A percentile compares a stretch with the other conserved stretches of the same genome.
These are phyloP conservation scores for Aquilaria yunnanensis DNA, from an alignment of 345 rosid species.

Conservation along the genomic window DNA sequence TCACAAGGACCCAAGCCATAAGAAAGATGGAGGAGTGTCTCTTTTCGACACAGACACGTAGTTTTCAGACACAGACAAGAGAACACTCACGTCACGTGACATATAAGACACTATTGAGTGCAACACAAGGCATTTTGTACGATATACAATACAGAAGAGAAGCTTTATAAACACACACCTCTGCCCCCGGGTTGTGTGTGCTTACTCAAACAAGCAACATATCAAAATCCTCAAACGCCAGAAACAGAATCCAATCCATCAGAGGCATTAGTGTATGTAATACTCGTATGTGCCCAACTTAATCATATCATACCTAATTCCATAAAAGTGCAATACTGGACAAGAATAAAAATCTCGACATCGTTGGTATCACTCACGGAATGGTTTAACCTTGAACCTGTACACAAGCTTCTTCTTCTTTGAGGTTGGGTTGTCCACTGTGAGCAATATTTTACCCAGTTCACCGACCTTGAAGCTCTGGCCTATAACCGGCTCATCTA, in stretches of 20 bases:
- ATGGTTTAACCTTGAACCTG: conserved; percentile 76
- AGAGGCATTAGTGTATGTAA: conserved; percentile 8
- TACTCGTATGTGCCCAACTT: conserved; percentile 5
- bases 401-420: conserved; percentile 90
- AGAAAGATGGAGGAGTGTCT: too few species aligned
- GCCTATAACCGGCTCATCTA: conserved; percentile 61
- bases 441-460: conserved; percentile 68
- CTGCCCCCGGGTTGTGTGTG: background rate
- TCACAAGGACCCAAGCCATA: too few species aligned
- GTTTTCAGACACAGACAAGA: too few species aligned
- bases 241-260: conserved; percentile 14
- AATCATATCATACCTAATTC: conserved; percentile 1
- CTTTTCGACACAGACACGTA: too few species aligned
- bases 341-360: conserved; percentile 15
- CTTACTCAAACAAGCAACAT: conserved; percentile 11
- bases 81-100: too few species aligned
- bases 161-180: too few species aligned
- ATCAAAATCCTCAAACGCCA: conserved; percentile 7
- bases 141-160: too few species aligned
- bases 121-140: too few species aligned
- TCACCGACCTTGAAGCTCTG: conserved; percentile 67
- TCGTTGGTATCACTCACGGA: conserved; percentile 25
- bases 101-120: too few species aligned
- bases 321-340: conserved; percentile 6
- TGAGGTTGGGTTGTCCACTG: conserved; percentile 74